These are phyloP conservation scores for Aspergillus glaucus DNA, from an alignment of 2,329 filamentous ascomycete genomes.

Conservation along the genomic window DNA sequence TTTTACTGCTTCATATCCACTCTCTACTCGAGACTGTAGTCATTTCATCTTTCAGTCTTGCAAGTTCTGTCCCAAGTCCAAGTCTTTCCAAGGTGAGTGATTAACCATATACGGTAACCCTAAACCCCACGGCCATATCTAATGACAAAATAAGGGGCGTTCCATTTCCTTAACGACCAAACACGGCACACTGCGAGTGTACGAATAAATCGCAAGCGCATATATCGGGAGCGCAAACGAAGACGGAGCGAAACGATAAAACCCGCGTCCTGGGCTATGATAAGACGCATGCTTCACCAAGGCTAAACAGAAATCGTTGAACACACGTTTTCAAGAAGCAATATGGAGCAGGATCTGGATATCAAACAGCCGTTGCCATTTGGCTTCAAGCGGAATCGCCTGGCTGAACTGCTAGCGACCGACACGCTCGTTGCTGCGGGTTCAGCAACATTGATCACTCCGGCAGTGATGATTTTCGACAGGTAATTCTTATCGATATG, in stretches of 20 bases:
- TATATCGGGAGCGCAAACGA: background rate
- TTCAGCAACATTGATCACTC: constrained; percentile 68
- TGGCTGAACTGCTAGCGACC: constrained; percentile 46
- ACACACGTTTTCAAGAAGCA: background rate
- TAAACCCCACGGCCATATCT: background rate
- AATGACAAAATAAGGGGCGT: background rate
- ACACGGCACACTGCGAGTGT: background rate
- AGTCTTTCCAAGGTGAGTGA: background rate
- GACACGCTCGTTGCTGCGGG: constrained; percentile 62
- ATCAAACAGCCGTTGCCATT: constrained; percentile 19
- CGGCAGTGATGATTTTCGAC: constrained; percentile 77
- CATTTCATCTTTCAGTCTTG: background rate
- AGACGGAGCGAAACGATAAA: background rate
- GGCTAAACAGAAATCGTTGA: background rate
- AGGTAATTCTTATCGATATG: constrained; percentile 43
- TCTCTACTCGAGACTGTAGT: background rate
- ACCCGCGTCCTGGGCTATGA: background rate
- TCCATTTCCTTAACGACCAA: background rate
- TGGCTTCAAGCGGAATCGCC: constrained; percentile 26
- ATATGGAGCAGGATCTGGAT: constrained; percentile 22
- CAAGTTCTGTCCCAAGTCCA: background rate
- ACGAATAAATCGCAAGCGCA: background rate
- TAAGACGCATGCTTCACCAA: background rate
- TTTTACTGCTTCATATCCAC: no score
- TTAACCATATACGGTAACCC: background rate